Evolutionary conservation across 2,329 filamentous ascomycete genomes (phyloP).

Genomic region (Cytospora schulzeri): DNA sequence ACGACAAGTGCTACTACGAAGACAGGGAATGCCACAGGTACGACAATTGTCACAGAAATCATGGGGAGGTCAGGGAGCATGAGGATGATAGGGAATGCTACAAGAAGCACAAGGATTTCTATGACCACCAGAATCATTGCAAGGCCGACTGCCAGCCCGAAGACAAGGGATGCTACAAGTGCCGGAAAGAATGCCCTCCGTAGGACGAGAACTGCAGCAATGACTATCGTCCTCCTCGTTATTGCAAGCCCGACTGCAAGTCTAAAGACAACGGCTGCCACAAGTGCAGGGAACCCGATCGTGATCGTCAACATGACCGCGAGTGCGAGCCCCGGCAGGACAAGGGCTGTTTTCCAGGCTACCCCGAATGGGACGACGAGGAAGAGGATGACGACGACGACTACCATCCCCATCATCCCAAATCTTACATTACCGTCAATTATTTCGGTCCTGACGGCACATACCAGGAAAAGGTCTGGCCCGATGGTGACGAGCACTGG

Average conservation of each 20-base stretch:
- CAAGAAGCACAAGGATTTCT: constrained; percentile 2
- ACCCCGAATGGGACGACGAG: constrained; percentile 8
- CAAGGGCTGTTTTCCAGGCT: neutral
- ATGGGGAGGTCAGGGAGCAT: neutral
- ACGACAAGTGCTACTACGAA: constrained; percentile 18
- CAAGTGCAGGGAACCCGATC: neutral
- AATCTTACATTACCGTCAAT: constrained; percentile 9
- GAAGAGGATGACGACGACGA: neutral
- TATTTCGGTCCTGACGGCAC: constrained; percentile 14
- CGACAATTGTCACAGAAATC: neutral
- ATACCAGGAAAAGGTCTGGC: constrained; percentile 25
- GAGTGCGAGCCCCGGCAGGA: constrained; percentile 4
- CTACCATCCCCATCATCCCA: constrained; percentile 13
- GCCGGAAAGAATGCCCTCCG: constrained; percentile 17
- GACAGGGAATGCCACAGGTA: constrained; percentile 9
- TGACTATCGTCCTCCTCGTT: constrained; percentile 2
- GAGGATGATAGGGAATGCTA: constrained; percentile 1
- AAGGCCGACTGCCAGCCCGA: constrained; percentile 16
- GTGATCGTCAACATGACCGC: neutral
- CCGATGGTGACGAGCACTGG: constrained; percentile 25
- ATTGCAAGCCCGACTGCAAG: constrained; percentile 1
- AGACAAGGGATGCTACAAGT: constrained; percentile 10
- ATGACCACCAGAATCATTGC: constrained; percentile 17
- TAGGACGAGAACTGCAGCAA: constrained; percentile 15
- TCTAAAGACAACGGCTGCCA: neutral